Percentiles rank a stretch among this genome's conserved stretches.
Conservation (phyloP, 495 filamentous ascomycete genomes). For the Podospora comata region DNA sequence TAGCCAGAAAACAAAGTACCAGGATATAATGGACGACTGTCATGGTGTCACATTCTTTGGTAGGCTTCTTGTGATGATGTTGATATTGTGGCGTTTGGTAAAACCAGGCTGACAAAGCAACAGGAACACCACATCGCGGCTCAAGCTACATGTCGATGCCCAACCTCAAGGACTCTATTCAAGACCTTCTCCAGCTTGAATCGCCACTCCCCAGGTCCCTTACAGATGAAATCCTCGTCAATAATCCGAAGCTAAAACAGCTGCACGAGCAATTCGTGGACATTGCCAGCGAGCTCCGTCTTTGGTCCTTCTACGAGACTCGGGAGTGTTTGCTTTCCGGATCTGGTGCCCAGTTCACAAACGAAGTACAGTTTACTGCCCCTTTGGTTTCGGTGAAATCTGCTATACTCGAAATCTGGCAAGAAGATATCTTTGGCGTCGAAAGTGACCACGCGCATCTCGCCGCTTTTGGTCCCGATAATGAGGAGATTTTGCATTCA, state of each 20-base stretch:
- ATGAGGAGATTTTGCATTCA: slow-evolving; percentile 44
- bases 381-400: slow-evolving; percentile 63
- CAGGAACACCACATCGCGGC: slow-evolving; percentile 60
- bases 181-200: slow-evolving; percentile 53
- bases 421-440: slow-evolving; percentile 55
- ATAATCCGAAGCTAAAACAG: slow-evolving; percentile 44
- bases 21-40: slow-evolving; percentile 51
- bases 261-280: slow-evolving; percentile 57
- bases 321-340: slow-evolving; percentile 57
- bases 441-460: slow-evolving; percentile 57
- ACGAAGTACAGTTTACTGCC: slow-evolving; percentile 48
- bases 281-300: slow-evolving; percentile 58
- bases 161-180: slow-evolving; percentile 54
- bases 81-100: neutral
- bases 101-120: slow-evolving; percentile 20
- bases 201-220: slow-evolving; percentile 50
- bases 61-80: slow-evolving; percentile 17
- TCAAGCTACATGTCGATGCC: slow-evolving; percentile 62
- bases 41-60: slow-evolving; percentile 62
- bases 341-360: slow-evolving; percentile 22
- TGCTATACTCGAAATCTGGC: slow-evolving; percentile 51
- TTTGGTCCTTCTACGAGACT: slow-evolving; percentile 68
- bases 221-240: slow-evolving; percentile 48
- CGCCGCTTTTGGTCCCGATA: slow-evolving; percentile 55
- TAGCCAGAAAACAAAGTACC: slow-evolving; percentile 37